These are phyloP conservation scores for Schoenoplectus tabernaemontani DNA, from an alignment of 202 grass and related monocot species.

Conservation along the genomic window DNA sequence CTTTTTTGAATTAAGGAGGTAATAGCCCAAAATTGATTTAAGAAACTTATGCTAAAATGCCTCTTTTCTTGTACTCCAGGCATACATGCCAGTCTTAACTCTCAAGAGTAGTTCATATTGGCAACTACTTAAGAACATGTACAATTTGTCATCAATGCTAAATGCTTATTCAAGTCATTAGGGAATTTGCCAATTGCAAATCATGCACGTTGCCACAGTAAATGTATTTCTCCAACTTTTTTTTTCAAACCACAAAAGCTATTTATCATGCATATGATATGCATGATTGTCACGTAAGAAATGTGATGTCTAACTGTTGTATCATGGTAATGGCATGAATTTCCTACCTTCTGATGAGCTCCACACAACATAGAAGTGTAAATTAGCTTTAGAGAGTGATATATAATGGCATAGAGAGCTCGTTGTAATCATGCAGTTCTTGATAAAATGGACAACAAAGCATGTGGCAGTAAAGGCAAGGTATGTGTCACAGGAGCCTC, in stretches of 20 bases:
- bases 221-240: background rate
- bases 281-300: background rate
- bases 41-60: background rate
- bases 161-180: background rate
- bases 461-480: slow-evolving; percentile 37
- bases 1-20: background rate
- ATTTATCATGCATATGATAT: background rate
- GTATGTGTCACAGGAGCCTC: slow-evolving; percentile 75
- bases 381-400: background rate
- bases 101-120: background rate
- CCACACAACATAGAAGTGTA: background rate
- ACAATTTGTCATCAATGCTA: background rate
- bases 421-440: background rate
- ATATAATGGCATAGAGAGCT: background rate
- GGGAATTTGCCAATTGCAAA: background rate
- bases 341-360: slow-evolving; percentile 6
- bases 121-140: slow-evolving; percentile 1
- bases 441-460: background rate
- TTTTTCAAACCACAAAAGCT: background rate
- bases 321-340: background rate
- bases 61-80: background rate
- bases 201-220: background rate
- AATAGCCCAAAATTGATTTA: background rate
- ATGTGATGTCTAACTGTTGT: background rate
- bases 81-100: background rate